Conservation (phyloP, 768 basidiomycete species). For the Arthromyces matolae region DNA sequence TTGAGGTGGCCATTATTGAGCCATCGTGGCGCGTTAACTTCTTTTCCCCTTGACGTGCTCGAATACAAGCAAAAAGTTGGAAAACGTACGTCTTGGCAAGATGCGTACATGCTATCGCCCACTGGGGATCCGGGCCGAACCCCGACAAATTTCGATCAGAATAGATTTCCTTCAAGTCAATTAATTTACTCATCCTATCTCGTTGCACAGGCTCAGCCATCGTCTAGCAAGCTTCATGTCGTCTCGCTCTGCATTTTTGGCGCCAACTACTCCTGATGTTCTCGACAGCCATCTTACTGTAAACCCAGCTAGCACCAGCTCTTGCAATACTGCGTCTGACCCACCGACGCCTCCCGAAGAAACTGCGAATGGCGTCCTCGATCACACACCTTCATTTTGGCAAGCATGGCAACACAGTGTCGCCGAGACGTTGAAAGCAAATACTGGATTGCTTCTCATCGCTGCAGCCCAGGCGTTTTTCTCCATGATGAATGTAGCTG, state of each 20-base stretch:
- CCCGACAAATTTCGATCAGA: neutral
- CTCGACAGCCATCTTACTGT: slow-evolving; percentile 13
- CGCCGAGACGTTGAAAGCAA: slow-evolving; percentile 23
- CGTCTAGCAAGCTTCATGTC: slow-evolving; percentile 5
- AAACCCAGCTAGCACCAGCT: slow-evolving; percentile 1
- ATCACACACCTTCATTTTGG: slow-evolving; percentile 6
- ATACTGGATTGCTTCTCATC: slow-evolving; percentile 60
- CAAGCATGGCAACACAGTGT: neutral
- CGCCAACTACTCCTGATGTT: slow-evolving; percentile 18
- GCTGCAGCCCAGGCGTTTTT: slow-evolving; percentile 56
- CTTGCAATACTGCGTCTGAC: slow-evolving; percentile 5
- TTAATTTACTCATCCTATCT: neutral
- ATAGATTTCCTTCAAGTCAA: neutral
- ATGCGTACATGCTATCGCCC: too few relatives aligned
- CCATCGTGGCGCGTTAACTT: too few relatives aligned
- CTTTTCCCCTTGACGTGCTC: too few relatives aligned
- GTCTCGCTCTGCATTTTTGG: slow-evolving; percentile 14
- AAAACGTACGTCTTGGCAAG: too few relatives aligned
- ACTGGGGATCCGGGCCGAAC: too few relatives aligned
- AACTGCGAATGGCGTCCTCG: neutral
- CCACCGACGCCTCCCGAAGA: slow-evolving; percentile 7
- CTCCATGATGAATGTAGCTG: slow-evolving; percentile 56
- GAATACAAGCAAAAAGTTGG: too few relatives aligned
- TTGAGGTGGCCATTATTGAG: too few relatives aligned
- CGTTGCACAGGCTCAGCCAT: neutral